A percentile compares a stretch with the other conserved stretches of the same genome.
Conservation (phyloP, 441 rosid species). For the Aleurites moluccanus region DNA sequence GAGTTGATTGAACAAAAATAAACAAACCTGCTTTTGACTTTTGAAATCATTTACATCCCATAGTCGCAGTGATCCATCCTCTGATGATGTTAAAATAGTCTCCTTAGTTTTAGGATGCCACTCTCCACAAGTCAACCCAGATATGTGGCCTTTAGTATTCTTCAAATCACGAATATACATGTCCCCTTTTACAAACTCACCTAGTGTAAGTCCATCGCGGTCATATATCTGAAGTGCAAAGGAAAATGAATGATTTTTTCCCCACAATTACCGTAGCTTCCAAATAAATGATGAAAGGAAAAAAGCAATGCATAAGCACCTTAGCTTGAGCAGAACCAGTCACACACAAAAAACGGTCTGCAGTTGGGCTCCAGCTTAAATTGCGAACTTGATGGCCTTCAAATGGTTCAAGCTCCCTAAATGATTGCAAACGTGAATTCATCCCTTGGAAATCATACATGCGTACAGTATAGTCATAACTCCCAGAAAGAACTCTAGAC, state of each 20-base stretch:
- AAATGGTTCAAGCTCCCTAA: slow-evolving; percentile 89
- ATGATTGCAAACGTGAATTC: slow-evolving; percentile 87
- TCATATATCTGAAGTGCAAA: slow-evolving; percentile 68
- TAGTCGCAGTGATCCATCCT: slow-evolving; percentile 92
- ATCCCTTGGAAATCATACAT: slow-evolving; percentile 99
- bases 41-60: slow-evolving; percentile 99
- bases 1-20: not conserved
- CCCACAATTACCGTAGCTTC: not conserved
- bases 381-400: slow-evolving; percentile 97
- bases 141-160: slow-evolving; percentile 93
- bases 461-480: slow-evolving; percentile 88
- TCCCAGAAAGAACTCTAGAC: slow-evolving; percentile 93
- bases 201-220: slow-evolving; percentile 93
- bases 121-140: slow-evolving; percentile 94
- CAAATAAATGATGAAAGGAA: not conserved
- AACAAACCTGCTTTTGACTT: slow-evolving; percentile 83
- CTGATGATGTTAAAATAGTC: slow-evolving; percentile 91
- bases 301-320: slow-evolving; percentile 36
- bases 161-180: slow-evolving; percentile 97
- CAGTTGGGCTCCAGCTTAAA: slow-evolving; percentile 94
- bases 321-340: slow-evolving; percentile 99
- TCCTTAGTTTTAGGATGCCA: slow-evolving; percentile 91
- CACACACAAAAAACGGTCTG: slow-evolving; percentile 82
- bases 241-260: slow-evolving; percentile 15
- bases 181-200: slow-evolving; percentile 96